Base-by-base conservation (phyloP, 73 alveolate species). In the Effrenium voratum region DNA sequence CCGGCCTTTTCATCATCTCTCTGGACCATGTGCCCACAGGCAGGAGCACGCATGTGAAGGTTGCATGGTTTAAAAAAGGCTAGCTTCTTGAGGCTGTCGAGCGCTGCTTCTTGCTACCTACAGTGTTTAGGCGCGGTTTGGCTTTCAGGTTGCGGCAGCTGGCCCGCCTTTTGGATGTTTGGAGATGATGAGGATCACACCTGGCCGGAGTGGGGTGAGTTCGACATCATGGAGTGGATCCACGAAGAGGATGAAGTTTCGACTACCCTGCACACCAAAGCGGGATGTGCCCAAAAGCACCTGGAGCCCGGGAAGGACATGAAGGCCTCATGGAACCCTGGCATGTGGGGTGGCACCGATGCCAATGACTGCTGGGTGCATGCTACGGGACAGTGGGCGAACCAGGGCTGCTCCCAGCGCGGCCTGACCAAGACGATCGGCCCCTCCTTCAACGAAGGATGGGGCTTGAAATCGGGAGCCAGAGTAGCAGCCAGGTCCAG, bases 181-280 rank as follows among this genome's bases (percentile, higher is more conserved):
- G 97, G 97, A 1, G 97, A 90, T 52, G 97, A 90, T 70, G 38
- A 19, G 45, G 76, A 55, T 44, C 60, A 90, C 46, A 59, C 68
- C 19, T 90, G 97, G 97, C 97, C 97, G 15, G 97, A 90, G n/a
- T 90, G 97, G 97, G 94, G 94, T 41, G 94, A 86, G 87, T 90
- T 90, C 46, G 97, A 90, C 55, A 90, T 90, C 76, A 90, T 90
- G 82, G 97, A 90, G 87, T 90, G 97, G 97, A 90, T 90, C 46
- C 97, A 90, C 50, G 97, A 90, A 1, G 97, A 90, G 97, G 97
- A 70, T 28, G 47, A 79, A 12, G 97, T 90, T 16, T 90, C 97
- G 28, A 90, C 97, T 0, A 90, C 97, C n/a, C 46, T 90, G 87
- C 97, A 90, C 87, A 90, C 97, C 8, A 90, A 90, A 46, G 97